Base-by-base conservation (phyloP, 1,284 basidiomycete species). In the Ceratobasidium sp. region DNA sequence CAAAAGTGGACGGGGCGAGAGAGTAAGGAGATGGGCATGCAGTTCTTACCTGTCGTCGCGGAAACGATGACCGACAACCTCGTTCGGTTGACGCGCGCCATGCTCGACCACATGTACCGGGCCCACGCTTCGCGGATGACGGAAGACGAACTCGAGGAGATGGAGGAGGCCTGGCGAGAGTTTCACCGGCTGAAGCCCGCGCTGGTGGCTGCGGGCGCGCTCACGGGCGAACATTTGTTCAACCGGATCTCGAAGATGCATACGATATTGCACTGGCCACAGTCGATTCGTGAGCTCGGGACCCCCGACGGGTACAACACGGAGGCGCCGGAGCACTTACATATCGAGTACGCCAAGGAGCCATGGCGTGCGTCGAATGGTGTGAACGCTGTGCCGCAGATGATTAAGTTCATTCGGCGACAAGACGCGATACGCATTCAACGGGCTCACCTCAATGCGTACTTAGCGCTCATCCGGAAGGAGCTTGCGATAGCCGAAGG, bases 121-220 rank as follows among this genome's bases (percentile, higher is more conserved):
- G 44, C 60, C 2, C 72, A 75, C 28, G 44, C 60, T 0, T 10
- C 61, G 51, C 46, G 72, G 3, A 64, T 75, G 72, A 75, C 72
- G 3, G 61, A 75, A 7, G 20, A 9, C 28, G 72, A 84, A 0
- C 82, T 87, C 0, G 15, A 13, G 0, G 58, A 73, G 0, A 71
- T 87, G 1, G 71, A 82, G 0, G 70, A 78, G 0, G 81, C 83
- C 0, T 81, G 84, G 2, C 3, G 33, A 0, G 39, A 44, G 3
- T 86, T 85, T 61, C 85, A 86, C 69, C 77, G 69, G 0, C 81
- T 85, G 79, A 85, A 85, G 51, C 53, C 63, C 0, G 78, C 83
- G 3, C 81, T 86, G 55, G 46, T 83, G 0, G 79, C 83, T 5
- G 79, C 83, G 5, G 84, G 84, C 1, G 80, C 83, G 44, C 80